Conservation (phyloP, 257 asterid species). For the Penstemon newberryi region DNA sequence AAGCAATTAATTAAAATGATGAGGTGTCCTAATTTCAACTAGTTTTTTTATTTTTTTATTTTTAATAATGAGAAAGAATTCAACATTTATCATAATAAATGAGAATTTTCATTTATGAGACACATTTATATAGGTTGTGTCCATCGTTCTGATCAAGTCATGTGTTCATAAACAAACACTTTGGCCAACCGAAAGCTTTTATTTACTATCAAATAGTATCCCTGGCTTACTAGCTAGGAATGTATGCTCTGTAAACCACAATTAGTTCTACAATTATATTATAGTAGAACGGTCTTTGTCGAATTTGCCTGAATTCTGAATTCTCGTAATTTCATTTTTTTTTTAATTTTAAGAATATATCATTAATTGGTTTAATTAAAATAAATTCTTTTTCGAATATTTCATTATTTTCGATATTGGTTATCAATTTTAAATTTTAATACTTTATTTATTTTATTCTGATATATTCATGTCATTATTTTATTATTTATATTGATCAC, state of each 20-base stretch:
- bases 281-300: too few species aligned
- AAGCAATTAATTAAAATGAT: slow-evolving; percentile 7
- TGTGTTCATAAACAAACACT: slow-evolving; percentile 55
- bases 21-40: slow-evolving; percentile 37
- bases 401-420: too few species aligned
- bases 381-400: too few species aligned
- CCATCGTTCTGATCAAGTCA: slow-evolving; percentile 56
- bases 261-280: not conserved
- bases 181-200: slow-evolving; percentile 45
- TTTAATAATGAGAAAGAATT: not conserved
- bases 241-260: slow-evolving; percentile 23
- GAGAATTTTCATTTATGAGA: slow-evolving; percentile 51
- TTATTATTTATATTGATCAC: too few species aligned
- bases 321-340: too few species aligned
- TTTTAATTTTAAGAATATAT: too few species aligned
- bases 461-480: too few species aligned
- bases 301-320: too few species aligned
- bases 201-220: slow-evolving; percentile 31
- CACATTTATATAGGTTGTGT: slow-evolving; percentile 49
- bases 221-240: too few species aligned
- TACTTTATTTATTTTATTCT: too few species aligned
- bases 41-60: not conserved
- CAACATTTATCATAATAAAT: slow-evolving; percentile 32
- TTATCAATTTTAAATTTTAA: too few species aligned
- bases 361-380: too few species aligned